Evolutionary conservation across 2,329 filamentous ascomycete genomes (phyloP), one percentile per base, ranked within the genome.

Genomic region (Cladosporium sp.): DNA sequence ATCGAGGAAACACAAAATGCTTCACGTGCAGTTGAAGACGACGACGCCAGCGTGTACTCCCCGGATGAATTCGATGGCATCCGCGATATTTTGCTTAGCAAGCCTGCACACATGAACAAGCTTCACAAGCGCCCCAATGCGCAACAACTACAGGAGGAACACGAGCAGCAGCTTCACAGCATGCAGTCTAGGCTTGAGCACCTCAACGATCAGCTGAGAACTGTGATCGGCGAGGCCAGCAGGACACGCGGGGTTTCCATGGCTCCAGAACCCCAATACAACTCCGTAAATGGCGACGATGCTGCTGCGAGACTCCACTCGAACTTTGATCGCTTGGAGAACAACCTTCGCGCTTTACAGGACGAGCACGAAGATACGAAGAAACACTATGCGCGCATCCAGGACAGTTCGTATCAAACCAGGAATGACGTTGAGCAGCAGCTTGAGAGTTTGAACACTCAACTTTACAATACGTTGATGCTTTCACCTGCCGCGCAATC

Each of bases 41-140:
- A 71, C 59, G 64, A 65, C 61, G 64, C 66, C 32, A 69, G 67
- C 64, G 57, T 68, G 57, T 70, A 73, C 57, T 68, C 70, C 11
- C 70, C 73, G 32, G 71, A 87, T 65, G 85, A 89, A 57, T 93
- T 96, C 71, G 75, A 76, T 58, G 74, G 72, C 34, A 76, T 76
- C 48, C 68, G 74, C 28, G 74, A 76, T 51, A 75, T 76, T 30
- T 68, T 76, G 36, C 68, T 68, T 21, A 70, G 74, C 28, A 67
- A 65, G 21, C 65, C 70, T 53, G 67, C 69, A 8, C 63, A 65
- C 18, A 49, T 69, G 14, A 63, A 46, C 39, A 65, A 65, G 28
- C 56, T 66, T 18, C 54, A 59, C 39, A 74, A 70, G 53, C 63
- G 65, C 18, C 67, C 48, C 53, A 67, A 67, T 21, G 61, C 67